phyloP scores from a whole-genome alignment of 2,329 filamentous ascomycete genomes.

The Ophiosphaerella korrae region DNA sequence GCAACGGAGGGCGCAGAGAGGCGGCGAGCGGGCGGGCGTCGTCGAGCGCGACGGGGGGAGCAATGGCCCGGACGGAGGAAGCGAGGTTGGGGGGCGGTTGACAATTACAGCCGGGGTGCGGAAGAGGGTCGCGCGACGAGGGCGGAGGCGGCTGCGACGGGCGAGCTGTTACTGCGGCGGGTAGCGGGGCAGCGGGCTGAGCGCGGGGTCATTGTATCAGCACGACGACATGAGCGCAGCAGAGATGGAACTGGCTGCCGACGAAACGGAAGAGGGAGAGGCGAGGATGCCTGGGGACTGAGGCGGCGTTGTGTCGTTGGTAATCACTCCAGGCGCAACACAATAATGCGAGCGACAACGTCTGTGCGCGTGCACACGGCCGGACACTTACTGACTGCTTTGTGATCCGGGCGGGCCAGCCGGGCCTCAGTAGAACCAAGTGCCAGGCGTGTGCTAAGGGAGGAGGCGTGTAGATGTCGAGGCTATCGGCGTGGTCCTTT shows the following conservation, averaged over 20 bases:
- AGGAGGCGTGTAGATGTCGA: too few relatives aligned
- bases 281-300: constrained; percentile 7
- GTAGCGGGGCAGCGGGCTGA: constrained; percentile 25
- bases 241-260: constrained; percentile 23
- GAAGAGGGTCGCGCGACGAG: constrained; percentile 35
- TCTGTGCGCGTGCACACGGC: too few relatives aligned
- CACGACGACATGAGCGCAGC: constrained; percentile 41
- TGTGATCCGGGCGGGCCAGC: too few relatives aligned
- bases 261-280: constrained; percentile 11
- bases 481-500: too few relatives aligned
- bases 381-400: too few relatives aligned
- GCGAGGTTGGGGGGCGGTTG: constrained; percentile 17
- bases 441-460: too few relatives aligned
- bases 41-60: not conserved
- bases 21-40: constrained; percentile 4
- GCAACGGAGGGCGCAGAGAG: constrained; percentile 31
- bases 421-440: too few relatives aligned
- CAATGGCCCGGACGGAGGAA: constrained; percentile 5
- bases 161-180: constrained; percentile 9
- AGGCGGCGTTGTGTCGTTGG: constrained; percentile 7
- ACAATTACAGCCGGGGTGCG: constrained; percentile 36
- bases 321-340: not conserved
- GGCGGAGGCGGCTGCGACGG: constrained; percentile 9
- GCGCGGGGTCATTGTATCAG: constrained; percentile 42
- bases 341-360: too few relatives aligned